Percentiles rank a stretch among this genome's conserved stretches.
Evolutionary conservation across 2,329 filamentous ascomycete genomes (phyloP).

Genomic region (Coleophoma crateriformis): DNA sequence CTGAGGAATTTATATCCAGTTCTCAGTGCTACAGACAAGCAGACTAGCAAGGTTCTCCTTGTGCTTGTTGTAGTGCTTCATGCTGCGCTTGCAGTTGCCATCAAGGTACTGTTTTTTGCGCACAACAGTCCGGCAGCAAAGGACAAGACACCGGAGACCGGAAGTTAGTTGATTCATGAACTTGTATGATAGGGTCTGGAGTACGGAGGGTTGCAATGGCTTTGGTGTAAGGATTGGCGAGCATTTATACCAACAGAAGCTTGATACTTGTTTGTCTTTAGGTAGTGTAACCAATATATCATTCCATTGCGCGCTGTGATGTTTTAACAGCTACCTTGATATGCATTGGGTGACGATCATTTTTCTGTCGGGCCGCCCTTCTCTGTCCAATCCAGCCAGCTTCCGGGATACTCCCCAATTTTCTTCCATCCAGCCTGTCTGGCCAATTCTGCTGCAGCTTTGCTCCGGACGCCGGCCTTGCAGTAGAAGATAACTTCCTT

Average conservation of each 20-base stretch:
- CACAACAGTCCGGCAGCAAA: constrained; percentile 54
- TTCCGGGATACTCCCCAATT: constrained; percentile 68
- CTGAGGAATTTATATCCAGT: constrained; percentile 87
- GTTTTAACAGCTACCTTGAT: too few relatives aligned
- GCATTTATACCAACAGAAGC: not conserved
- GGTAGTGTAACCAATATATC: too few relatives aligned
- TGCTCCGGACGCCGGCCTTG: constrained; percentile 81
- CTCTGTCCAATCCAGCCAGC: constrained; percentile 77
- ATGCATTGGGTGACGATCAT: not conserved
- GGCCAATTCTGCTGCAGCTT: constrained; percentile 72
- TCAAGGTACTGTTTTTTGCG: constrained; percentile 96
- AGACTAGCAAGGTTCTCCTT: constrained; percentile 83
- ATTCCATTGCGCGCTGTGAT: too few relatives aligned
- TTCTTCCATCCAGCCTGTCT: constrained; percentile 67
- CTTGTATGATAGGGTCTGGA: not conserved
- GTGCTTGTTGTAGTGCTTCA: constrained; percentile 81
- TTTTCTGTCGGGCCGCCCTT: constrained; percentile 50
- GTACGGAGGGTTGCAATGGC: not conserved
- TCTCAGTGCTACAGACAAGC: constrained; percentile 84
- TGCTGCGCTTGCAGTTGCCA: constrained; percentile 83
- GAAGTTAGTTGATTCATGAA: not conserved
- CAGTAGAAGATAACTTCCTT: constrained; percentile 79
- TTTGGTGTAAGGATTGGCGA: not conserved
- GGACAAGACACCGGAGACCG: constrained; percentile 9
- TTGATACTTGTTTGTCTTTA: not conserved